Percentiles rank a stretch among this genome's conserved stretches.
phyloP scores from a whole-genome alignment of 352 stramenopile species.

The Phytophthora pinifolia region DNA sequence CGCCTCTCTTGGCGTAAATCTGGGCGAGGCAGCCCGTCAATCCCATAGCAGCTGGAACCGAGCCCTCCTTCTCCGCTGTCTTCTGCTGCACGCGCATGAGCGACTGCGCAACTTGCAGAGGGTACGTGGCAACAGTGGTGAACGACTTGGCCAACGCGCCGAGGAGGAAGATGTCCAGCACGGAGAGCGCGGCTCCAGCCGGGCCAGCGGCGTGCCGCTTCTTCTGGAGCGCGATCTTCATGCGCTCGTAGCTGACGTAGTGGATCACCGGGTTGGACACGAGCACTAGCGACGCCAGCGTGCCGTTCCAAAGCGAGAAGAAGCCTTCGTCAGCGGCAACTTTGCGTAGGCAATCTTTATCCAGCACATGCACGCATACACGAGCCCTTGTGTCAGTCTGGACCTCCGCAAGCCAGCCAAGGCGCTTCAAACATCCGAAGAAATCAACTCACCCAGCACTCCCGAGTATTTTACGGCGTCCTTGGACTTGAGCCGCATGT shows the following conservation, averaged over 20 bases:
- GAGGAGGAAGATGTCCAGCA: constrained; percentile 90
- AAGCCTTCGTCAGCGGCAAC: constrained; percentile 76
- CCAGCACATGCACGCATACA: background rate
- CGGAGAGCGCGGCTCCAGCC: constrained; percentile 41
- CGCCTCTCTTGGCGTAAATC: constrained; percentile 68
- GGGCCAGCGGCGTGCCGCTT: constrained; percentile 25
- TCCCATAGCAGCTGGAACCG: background rate
- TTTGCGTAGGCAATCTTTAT: constrained; percentile 56
- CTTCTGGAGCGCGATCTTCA: constrained; percentile 78
- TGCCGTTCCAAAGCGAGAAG: constrained; percentile 91
- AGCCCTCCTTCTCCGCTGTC: constrained; percentile 9
- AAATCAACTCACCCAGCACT: constrained; percentile 26
- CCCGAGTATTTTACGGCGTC: constrained; percentile 63
- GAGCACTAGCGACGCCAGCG: constrained; percentile 89
- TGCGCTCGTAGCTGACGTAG: constrained; percentile 94
- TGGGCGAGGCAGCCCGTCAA: constrained; percentile 50
- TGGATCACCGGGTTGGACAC: constrained; percentile 96
- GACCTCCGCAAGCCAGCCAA: constrained; percentile 25
- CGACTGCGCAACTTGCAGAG: constrained; percentile 93
- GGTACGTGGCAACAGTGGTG: constrained; percentile 93
- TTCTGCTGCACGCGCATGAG: constrained; percentile 81
- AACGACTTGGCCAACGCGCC: constrained; percentile 92
- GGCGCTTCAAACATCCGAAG: constrained; percentile 4
- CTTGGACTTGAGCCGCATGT: constrained; percentile 92
- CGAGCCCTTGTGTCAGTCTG: background rate